phyloP scores from a whole-genome alignment of 2,329 filamentous ascomycete species.

The Pseudogymnoascus sp. region DNA sequence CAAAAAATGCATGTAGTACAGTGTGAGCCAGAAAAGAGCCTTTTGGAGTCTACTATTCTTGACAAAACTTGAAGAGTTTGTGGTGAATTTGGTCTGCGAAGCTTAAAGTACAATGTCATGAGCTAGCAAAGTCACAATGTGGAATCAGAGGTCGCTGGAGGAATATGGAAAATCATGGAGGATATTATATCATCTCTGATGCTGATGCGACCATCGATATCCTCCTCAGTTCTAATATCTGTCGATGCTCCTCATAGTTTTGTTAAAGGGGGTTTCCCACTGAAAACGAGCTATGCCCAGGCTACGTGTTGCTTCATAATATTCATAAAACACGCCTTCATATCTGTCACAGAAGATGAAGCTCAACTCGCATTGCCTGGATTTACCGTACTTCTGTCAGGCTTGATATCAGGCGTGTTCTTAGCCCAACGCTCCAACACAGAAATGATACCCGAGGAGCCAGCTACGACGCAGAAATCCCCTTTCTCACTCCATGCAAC shows the following conservation, averaged over 20 bases:
- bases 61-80: neutral
- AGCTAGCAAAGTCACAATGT: neutral
- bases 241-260: neutral
- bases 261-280: neutral
- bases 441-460: slow-evolving; percentile 22
- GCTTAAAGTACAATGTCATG: neutral
- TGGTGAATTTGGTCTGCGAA: neutral
- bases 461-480: slow-evolving; percentile 27
- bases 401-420: neutral
- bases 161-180: neutral
- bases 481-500: slow-evolving; percentile 27
- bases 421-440: slow-evolving; percentile 16
- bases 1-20: neutral
- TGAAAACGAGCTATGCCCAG: neutral
- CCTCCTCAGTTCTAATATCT: neutral
- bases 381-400: neutral
- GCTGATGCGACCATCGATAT: neutral
- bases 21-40: neutral
- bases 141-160: neutral
- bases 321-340: neutral
- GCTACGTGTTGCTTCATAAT: neutral
- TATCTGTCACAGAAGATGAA: neutral
- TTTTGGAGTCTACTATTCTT: neutral
- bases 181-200: neutral
- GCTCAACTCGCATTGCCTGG: neutral